These are phyloP conservation scores for Cyberlindnera meyerae DNA, from an alignment of 805 yeast species.

Conservation along the genomic window DNA sequence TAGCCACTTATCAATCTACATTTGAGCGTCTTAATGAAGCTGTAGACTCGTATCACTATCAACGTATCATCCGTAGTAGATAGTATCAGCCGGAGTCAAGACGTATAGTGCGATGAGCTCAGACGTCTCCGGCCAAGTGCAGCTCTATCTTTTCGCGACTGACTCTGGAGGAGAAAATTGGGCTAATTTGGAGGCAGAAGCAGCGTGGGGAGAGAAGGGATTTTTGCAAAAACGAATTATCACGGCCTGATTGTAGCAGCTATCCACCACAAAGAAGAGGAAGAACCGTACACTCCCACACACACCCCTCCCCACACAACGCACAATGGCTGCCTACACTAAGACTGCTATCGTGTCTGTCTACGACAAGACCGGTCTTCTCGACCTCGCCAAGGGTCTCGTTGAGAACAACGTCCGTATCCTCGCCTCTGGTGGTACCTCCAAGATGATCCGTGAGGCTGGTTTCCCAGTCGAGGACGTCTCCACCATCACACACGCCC, in stretches of 20 bases:
- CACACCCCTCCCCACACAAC: no score
- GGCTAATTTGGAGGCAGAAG: slow-evolving; percentile 12
- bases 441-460: slow-evolving; percentile 89
- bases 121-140: no score
- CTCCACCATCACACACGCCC: slow-evolving; percentile 92
- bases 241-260: no score
- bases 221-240: no score
- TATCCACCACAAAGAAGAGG: no score
- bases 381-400: slow-evolving; percentile 95
- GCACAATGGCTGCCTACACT: slow-evolving; percentile 33
- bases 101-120: no score
- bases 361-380: slow-evolving; percentile 93
- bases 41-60: no score
- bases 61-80: no score
- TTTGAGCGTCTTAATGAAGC: no score
- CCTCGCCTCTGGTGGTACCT: slow-evolving; percentile 97
- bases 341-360: slow-evolving; percentile 96
- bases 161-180: slow-evolving; percentile 10
- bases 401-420: slow-evolving; percentile 84
- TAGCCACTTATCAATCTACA: no score
- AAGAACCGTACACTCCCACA: no score
- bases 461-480: slow-evolving; percentile 98
- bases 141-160: not conserved
- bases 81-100: no score
- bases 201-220: not conserved